Base-by-base conservation (phyloP, 176 grass and related monocot species). In the Secale cereale region DNA sequence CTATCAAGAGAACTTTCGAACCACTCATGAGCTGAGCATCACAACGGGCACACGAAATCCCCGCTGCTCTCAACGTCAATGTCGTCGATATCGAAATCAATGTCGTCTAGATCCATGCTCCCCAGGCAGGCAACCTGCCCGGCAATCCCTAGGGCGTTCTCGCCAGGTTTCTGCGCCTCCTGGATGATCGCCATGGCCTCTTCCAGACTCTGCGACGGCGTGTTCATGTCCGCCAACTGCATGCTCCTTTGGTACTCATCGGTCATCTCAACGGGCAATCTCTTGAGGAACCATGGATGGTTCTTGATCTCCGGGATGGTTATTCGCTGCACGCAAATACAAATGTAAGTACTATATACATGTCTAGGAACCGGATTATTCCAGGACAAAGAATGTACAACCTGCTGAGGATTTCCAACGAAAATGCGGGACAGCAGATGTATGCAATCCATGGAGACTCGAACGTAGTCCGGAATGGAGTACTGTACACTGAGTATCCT, bases 371-470 rank as follows among this genome's bases (percentile, higher is more conserved):
- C 19, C 65, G 43, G 54, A 88, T 35, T 23, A 27, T 59, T 41
- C 33, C 15, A 59, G 1, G 59, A 62, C 13, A 50, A 50, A 35
- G 41, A 85, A 37, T 75, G 78, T 30, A 30, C 9, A 75, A 90
- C 95, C 89, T 95, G 95, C 62, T 98, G 92, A 77, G 95, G 91
- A 65, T 90, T 91, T 78, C 79, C 92, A 4, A 98, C 91, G 32
- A 98, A 98, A 82, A 98, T 92, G 83, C 89, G 85, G 61, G 95
- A 95, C 74, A 98, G 63, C 22, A 98, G 74, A 95, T 95, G 92
- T 1, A 23, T 80, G 46, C 95, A 98, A 46, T 98, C 91, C 62
- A 35, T 25, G 26, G 95, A 93, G 31, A 98, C 87, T 60, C 92
- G 85, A 81, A 95, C 89, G 19, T 95, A 98, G 71, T 98, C 92